phyloP scores from a whole-genome alignment of 2,329 filamentous ascomycete genomes.

The Emergomyces pasteurianus region DNA sequence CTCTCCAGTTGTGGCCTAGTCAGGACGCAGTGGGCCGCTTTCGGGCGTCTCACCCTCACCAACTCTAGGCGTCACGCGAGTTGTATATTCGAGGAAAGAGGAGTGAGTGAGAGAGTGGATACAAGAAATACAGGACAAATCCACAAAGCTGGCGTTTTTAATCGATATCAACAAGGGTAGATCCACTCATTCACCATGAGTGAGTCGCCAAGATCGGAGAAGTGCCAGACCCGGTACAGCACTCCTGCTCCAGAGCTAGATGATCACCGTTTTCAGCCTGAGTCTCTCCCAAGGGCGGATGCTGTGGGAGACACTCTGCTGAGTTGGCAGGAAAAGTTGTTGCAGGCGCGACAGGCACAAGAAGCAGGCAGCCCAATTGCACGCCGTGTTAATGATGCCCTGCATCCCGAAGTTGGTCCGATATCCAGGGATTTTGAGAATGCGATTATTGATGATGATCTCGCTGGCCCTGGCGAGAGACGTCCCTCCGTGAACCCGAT shows the following conservation, averaged over 20 bases:
- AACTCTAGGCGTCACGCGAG: not conserved
- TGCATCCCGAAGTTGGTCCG: constrained; percentile 29
- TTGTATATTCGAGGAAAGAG: not conserved
- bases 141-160: not conserved
- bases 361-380: constrained; percentile 26
- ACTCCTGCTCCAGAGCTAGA: constrained; percentile 59
- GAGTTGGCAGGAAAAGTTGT: not conserved
- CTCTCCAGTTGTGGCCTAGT: constrained; percentile 7
- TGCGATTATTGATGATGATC: constrained; percentile 61
- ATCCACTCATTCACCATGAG: constrained; percentile 25
- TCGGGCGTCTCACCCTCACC: constrained; percentile 5
- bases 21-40: constrained; percentile 6
- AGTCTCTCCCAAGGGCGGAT: constrained; percentile 24
- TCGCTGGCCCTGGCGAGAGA: constrained; percentile 25
- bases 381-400: constrained; percentile 36
- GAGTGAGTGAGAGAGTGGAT: not conserved
- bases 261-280: constrained; percentile 57
- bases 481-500: constrained; percentile 33
- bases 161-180: not conserved
- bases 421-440: constrained; percentile 74
- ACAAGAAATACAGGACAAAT: not conserved
- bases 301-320: constrained; percentile 36
- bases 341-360: not conserved
- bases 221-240: constrained; percentile 48
- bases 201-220: constrained; percentile 53